Percentiles rank a stretch among this genome's conserved stretches.
phyloP scores from a whole-genome alignment of 306 rosid genomes.

The Vigna hirtella region DNA sequence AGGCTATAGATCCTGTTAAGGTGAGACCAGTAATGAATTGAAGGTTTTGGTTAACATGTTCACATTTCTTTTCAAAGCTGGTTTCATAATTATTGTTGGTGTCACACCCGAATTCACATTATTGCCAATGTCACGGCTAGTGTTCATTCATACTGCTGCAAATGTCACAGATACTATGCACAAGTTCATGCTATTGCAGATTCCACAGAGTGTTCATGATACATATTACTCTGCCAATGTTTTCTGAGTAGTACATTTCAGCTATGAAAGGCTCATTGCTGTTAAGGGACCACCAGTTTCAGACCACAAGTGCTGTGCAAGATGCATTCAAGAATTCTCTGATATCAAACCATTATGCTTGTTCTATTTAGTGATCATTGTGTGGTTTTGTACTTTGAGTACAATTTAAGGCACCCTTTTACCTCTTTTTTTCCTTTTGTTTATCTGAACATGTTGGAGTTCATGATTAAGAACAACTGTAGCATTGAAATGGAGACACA shows the following conservation, averaged over 20 bases:
- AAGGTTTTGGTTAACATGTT: conserved; percentile 26
- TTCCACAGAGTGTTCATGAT: conserved; percentile 3
- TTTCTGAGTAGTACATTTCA: conserved; percentile 4
- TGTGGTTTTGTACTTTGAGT: conserved; percentile 40
- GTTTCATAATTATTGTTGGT: conserved; percentile 17
- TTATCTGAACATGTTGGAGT: neutral
- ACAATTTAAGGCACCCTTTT: conserved; percentile 29
- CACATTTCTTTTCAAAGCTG: conserved; percentile 26
- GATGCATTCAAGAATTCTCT: neutral
- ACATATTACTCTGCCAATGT: neutral
- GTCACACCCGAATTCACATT: conserved; percentile 41
- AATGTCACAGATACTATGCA: conserved; percentile 4
- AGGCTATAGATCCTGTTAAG: neutral
- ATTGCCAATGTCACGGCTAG: conserved; percentile 34
- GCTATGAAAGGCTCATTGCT: neutral
- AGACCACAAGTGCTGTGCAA: conserved; percentile 21
- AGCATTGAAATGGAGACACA: conserved; percentile 7
- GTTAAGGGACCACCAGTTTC: conserved; percentile 28
- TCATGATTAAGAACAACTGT: neutral
- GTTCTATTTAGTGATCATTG: conserved; percentile 32
- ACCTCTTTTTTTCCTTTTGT: neutral
- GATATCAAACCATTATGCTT: conserved; percentile 25
- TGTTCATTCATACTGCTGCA: conserved; percentile 7
- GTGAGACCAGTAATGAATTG: conserved; percentile 5
- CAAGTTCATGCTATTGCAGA: neutral